Percentiles rank a stretch among this genome's conserved stretches.
Conservation (phyloP, 2,329 filamentous ascomycete genomes). For the Aphanocladium album region DNA sequence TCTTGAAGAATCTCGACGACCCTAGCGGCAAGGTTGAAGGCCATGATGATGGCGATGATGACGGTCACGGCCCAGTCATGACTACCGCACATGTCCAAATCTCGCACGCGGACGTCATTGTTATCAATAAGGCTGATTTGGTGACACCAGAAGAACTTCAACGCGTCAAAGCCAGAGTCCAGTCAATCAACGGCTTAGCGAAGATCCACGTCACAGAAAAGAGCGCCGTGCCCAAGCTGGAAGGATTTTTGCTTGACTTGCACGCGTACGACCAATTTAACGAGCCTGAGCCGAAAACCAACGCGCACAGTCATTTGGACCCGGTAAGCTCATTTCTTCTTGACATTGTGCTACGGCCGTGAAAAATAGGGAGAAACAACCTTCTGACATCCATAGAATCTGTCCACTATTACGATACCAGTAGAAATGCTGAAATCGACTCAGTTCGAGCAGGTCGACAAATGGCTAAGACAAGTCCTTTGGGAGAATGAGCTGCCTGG, state of each 20-base stretch:
- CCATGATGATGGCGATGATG: conserved; percentile 45
- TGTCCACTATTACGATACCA: conserved; percentile 68
- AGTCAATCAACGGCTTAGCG: conserved; percentile 84
- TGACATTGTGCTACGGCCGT: background rate
- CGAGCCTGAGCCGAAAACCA: conserved; percentile 63
- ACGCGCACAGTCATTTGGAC: conserved; percentile 88
- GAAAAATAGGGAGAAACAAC: background rate
- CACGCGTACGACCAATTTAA: conserved; percentile 87
- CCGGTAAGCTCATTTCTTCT: conserved; percentile 50
- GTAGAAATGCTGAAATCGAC: conserved; percentile 54
- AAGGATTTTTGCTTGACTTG: conserved; percentile 81
- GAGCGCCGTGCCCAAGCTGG: conserved; percentile 73
- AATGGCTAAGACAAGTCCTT: conserved; percentile 75
- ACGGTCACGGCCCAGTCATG: conserved; percentile 65
- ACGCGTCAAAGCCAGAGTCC: conserved; percentile 64
- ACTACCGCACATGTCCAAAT: conserved; percentile 96
- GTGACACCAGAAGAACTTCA: conserved; percentile 66
- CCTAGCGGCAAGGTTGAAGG: conserved; percentile 49
- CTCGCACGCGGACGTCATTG: conserved; percentile 89
- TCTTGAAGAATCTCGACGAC: conserved; percentile 76
- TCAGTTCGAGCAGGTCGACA: conserved; percentile 63
- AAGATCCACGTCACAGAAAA: conserved; percentile 77
- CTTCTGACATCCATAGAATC: background rate
- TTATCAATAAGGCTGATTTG: conserved; percentile 90
- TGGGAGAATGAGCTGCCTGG: conserved; percentile 69